Evolutionary conservation across 2,329 filamentous ascomycete genomes (phyloP), one percentile per base, ranked within the genome.

Genomic region (Colletotrichum falcatum): DNA sequence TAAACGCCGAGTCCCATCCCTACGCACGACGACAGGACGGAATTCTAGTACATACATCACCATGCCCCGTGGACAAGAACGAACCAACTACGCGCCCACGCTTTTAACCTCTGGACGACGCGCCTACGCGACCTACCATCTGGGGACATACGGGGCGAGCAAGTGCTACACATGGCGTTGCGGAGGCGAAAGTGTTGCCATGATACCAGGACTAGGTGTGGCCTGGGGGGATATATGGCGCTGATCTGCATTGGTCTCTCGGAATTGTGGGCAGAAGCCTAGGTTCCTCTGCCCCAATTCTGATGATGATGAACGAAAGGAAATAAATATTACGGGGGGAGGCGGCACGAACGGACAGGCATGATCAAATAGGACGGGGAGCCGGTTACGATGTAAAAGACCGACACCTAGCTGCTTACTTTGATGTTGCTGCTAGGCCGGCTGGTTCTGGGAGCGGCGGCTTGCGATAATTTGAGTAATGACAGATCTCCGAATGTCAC

Each of bases 1-100:
- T 97, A 91, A 91, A 66, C 23, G 58, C 23, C 53, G 28, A 56
- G 26, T n/a, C 30, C 20, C 28, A n/a, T 28, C 53, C 55, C 56
- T 61, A 48, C 69, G 65, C 39, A 69, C 65, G 44, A 72, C 44
- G 55, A 71, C 61, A 71, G 69, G 73, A 69, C 73, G 61, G 67
- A 71, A 67, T 46, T 64, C 66, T 49, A 66, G 70, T 66, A 62
- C 54, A 72, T 58, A 71, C n/a, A 49, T 44, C 23, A 54, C 58
- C 58, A 63, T 70, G 65, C 44, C 62, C 59, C 53, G 63, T 64
- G 48, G 68, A 61, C 62, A 65, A 55, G 35, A 66, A 61, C 18
- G 35, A 48, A 51, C 30, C n/a, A 26, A 49, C 44, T 42, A 20
- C 33, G 35, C 44, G 53, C 70, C 35, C 30, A 30, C 28, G 9